These are phyloP conservation scores for Syzygium oleosum DNA, from an alignment of 345 rosid genomes.

Conservation along the genomic window DNA sequence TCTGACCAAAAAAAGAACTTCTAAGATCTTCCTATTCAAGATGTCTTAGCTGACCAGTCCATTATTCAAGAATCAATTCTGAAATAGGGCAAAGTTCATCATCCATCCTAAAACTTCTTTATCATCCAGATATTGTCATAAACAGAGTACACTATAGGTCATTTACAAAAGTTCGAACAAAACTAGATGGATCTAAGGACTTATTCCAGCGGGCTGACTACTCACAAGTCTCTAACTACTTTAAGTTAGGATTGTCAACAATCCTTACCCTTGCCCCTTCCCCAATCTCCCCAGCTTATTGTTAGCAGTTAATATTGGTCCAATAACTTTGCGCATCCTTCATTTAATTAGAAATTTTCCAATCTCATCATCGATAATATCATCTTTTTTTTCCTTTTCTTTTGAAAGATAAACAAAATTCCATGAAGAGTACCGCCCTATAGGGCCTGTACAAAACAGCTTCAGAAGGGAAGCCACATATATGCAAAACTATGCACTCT, in stretches of 20 bases:
- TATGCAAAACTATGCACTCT: not conserved
- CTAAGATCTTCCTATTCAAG: not conserved
- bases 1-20: not conserved
- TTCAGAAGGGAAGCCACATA: not conserved
- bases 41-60: not conserved
- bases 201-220: not conserved
- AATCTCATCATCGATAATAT: not conserved
- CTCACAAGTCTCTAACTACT: not conserved
- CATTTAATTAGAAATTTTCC: not conserved
- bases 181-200: not conserved
- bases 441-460: not conserved
- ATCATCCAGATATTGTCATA: not conserved
- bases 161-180: not conserved
- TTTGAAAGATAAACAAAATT: not conserved
- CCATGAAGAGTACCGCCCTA: not conserved
- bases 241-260: not conserved
- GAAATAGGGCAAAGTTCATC: not conserved
- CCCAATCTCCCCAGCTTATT: not conserved
- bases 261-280: not conserved
- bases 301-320: not conserved
- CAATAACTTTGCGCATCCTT: not conserved
- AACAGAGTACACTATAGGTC: not conserved
- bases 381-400: not conserved
- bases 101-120: not conserved
- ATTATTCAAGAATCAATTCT: not conserved